Evolutionary conservation across 208 protist genomes (phyloP).

Genomic region (Zelonia costaricensis): DNA sequence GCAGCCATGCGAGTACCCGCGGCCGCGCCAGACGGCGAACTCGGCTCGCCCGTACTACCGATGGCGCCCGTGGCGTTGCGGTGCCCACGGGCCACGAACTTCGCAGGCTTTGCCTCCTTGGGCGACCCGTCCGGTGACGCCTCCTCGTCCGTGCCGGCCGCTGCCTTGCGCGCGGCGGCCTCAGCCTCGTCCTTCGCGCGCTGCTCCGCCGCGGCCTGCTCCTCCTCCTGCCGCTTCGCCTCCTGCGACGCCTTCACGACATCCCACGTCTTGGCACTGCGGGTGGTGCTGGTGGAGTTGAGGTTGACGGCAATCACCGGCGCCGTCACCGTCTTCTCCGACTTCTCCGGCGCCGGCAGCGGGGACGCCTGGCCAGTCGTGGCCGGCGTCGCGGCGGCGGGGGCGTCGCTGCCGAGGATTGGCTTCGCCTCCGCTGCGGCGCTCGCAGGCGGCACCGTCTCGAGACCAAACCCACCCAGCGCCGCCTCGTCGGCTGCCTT

Average conservation of each 20-base stretch:
- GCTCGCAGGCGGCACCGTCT: constrained; percentile 28
- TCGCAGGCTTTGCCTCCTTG: constrained; percentile 42
- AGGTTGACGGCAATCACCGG: constrained; percentile 21
- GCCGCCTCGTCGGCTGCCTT: constrained; percentile 47
- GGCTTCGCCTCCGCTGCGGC: constrained; percentile 4
- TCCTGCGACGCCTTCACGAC: constrained; percentile 26
- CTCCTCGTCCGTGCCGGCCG: constrained; percentile 1
- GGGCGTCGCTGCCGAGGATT: neutral
- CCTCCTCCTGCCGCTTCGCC: constrained; percentile 19
- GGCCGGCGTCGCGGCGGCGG: neutral
- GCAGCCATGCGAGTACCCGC: neutral
- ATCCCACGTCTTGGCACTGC: constrained; percentile 64
- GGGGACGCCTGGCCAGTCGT: neutral
- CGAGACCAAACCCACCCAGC: constrained; percentile 43
- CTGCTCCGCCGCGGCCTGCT: constrained; percentile 8
- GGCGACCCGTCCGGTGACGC: constrained; percentile 9
- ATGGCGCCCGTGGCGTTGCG: constrained; percentile 58
- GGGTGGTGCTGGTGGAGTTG: constrained; percentile 20
- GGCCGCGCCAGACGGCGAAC: constrained; percentile 7
- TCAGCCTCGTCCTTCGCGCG: constrained; percentile 23
- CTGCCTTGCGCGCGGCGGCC: constrained; percentile 1
- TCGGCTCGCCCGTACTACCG: constrained; percentile 6
- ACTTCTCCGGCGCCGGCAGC: constrained; percentile 8
- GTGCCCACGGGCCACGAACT: constrained; percentile 77
- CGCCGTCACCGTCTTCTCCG: neutral